These are phyloP conservation scores for Stemphylium beticola DNA, from an alignment of 2,329 filamentous ascomycete species.

Conservation along the genomic window DNA sequence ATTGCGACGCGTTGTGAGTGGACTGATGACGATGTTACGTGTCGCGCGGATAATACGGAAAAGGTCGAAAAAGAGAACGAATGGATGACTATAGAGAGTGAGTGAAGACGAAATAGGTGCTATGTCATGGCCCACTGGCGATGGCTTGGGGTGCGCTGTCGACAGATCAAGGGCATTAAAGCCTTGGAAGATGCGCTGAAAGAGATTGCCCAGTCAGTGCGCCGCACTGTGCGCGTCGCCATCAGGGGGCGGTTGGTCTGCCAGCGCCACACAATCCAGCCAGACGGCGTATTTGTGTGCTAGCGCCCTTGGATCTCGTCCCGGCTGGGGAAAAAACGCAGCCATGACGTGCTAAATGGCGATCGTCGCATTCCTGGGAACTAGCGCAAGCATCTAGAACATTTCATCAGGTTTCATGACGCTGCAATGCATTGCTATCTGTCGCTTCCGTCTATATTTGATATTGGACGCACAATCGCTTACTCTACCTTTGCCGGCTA, in stretches of 20 bases:
- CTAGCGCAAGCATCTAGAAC: constrained; percentile 13
- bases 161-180: background rate
- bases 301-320: constrained; percentile 16
- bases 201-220: constrained; percentile 14
- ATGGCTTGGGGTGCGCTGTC: constrained; percentile 5
- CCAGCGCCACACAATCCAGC: constrained; percentile 15
- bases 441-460: background rate
- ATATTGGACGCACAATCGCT: background rate
- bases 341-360: constrained; percentile 16
- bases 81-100: background rate
- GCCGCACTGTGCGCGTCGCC: constrained; percentile 5
- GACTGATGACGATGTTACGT: constrained; percentile 4
- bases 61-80: background rate
- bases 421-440: background rate
- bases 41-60: background rate
- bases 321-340: constrained; percentile 10
- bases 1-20: constrained; percentile 11
- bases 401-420: constrained; percentile 1
- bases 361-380: constrained; percentile 9
- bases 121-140: constrained; percentile 10
- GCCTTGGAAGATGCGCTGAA: constrained; percentile 13
- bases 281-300: constrained; percentile 1
- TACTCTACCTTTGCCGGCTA: constrained; percentile 6
- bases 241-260: constrained; percentile 19
- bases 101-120: background rate